phyloP scores from a whole-genome alignment of 805 yeast genomes.

The Myxozyma sirexii region DNA sequence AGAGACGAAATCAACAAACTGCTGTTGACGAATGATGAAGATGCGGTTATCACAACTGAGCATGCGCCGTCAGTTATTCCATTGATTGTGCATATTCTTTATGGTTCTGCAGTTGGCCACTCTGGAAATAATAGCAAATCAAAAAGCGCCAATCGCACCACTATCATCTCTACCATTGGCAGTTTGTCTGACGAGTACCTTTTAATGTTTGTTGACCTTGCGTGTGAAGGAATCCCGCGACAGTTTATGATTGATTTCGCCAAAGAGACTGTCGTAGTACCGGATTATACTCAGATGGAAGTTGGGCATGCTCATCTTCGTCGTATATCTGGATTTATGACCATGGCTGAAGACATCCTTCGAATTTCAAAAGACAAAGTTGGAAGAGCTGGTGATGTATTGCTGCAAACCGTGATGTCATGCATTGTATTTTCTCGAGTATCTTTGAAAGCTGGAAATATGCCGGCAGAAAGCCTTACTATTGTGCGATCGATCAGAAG shows the following conservation, averaged over 20 bases:
- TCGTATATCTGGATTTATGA: slow-evolving; percentile 33
- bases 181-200: slow-evolving; percentile 57
- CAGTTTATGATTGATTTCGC: slow-evolving; percentile 16
- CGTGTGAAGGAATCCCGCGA: slow-evolving; percentile 22
- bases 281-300: slow-evolving; percentile 9
- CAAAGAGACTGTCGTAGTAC: background rate
- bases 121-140: slow-evolving; percentile 60
- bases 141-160: slow-evolving; percentile 70
- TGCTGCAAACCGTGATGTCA: slow-evolving; percentile 20
- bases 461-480: slow-evolving; percentile 40
- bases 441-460: background rate
- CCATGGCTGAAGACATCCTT: slow-evolving; percentile 36
- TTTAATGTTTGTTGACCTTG: slow-evolving; percentile 57
- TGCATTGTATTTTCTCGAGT: slow-evolving; percentile 25
- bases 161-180: slow-evolving; percentile 66
- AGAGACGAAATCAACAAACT: slow-evolving; percentile 80
- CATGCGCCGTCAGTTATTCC: slow-evolving; percentile 71
- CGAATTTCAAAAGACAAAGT: slow-evolving; percentile 12
- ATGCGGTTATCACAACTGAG: slow-evolving; percentile 54
- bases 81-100: slow-evolving; percentile 71
- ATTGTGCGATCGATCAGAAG: slow-evolving; percentile 64
- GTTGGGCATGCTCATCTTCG: slow-evolving; percentile 13
- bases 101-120: slow-evolving; percentile 60
- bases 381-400: slow-evolving; percentile 14
- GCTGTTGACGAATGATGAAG: slow-evolving; percentile 55